Conservation (phyloP, 2,329 filamentous ascomycete species). For the Pyricularia pennisetigena region DNA sequence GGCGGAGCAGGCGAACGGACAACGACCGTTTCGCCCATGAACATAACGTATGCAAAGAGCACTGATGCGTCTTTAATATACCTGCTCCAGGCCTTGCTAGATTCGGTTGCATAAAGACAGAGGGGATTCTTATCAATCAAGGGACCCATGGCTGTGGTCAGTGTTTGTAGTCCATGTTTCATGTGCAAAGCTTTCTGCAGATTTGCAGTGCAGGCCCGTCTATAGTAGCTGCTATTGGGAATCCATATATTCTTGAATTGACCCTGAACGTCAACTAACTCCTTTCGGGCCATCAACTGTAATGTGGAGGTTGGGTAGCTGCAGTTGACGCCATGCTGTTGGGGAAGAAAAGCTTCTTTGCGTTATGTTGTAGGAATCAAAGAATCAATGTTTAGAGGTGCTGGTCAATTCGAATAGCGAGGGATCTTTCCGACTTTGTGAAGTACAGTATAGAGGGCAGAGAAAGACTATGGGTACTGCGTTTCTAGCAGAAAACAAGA, state of each 20-base stretch:
- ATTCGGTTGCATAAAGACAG: not conserved
- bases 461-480: too few relatives aligned
- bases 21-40: not conserved
- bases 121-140: not conserved
- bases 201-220: not conserved
- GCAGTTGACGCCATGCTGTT: not conserved
- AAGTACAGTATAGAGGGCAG: too few relatives aligned
- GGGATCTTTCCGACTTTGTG: too few relatives aligned
- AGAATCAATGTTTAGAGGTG: too few relatives aligned
- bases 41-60: not conserved
- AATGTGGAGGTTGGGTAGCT: not conserved
- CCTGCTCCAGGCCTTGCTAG: not conserved
- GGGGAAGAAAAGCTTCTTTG: not conserved
- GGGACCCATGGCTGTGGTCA: not conserved
- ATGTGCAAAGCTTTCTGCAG: not conserved
- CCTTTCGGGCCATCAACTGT: not conserved
- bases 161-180: not conserved
- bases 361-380: too few relatives aligned
- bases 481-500: too few relatives aligned
- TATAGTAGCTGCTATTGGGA: not conserved
- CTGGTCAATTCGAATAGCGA: not conserved
- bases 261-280: not conserved
- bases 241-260: not conserved
- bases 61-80: not conserved
- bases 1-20: not conserved